These are phyloP conservation scores for Colletotrichum eremochloae DNA, from an alignment of 2,329 filamentous ascomycete species.

Conservation along the genomic window DNA sequence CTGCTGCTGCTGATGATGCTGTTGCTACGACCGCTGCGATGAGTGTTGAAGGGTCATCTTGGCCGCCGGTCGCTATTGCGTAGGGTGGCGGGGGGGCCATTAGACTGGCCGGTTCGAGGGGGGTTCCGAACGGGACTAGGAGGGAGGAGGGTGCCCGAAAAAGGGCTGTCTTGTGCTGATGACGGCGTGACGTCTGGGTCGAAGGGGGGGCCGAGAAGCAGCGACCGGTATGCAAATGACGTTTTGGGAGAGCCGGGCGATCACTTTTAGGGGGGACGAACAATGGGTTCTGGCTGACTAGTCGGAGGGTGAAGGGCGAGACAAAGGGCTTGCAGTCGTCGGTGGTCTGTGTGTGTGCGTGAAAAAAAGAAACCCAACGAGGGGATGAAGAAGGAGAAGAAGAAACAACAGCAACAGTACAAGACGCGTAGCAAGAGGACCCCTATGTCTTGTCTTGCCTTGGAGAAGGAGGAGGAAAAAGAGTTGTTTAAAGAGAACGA, in stretches of 20 bases:
- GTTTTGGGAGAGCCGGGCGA: conserved; percentile 27
- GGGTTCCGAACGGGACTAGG: conserved; percentile 24
- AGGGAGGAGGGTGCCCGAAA: conserved; percentile 13
- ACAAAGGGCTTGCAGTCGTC: conserved; percentile 16
- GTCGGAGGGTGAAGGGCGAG: conserved; percentile 5
- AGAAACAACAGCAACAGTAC: conserved; percentile 14
- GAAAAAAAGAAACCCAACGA: background rate
- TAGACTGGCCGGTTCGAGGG: conserved; percentile 23
- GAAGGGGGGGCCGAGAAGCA: conserved; percentile 22
- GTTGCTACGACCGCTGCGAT: conserved; percentile 33
- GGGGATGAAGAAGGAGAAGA: conserved; percentile 1
- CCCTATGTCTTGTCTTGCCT: conserved; percentile 4
- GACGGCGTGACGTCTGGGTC: conserved; percentile 36
- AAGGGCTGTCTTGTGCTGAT: conserved; percentile 18
- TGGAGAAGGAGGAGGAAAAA: background rate
- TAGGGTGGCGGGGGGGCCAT: conserved; percentile 41
- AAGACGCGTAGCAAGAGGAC: background rate
- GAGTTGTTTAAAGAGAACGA: conserved; percentile 18
- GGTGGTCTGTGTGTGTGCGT: background rate
- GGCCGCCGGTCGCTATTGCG: conserved; percentile 37
- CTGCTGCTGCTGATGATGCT: conserved; percentile 22
- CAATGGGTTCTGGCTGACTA: conserved; percentile 12
- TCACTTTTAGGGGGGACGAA: conserved; percentile 10
- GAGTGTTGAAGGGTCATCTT: conserved; percentile 33
- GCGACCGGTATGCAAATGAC: conserved; percentile 37